Base-by-base conservation (phyloP, 345 rosid species). In the Hibiscus syriacus region DNA sequence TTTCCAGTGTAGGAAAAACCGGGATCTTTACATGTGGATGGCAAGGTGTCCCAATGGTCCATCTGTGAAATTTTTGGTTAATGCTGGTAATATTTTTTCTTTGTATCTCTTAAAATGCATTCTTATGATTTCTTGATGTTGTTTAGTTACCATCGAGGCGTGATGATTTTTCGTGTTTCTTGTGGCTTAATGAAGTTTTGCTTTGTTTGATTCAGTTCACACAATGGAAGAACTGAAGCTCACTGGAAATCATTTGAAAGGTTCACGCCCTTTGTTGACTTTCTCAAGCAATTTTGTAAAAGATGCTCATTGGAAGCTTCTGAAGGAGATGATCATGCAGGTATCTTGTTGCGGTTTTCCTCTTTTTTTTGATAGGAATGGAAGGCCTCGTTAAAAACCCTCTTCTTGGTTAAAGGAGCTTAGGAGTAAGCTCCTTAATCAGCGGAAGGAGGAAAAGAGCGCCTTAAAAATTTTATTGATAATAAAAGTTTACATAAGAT, bases 191-290 rank as follows among this genome's bases (percentile, higher is more conserved):
- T n/a, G 39, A 67, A 13, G 12, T n/a, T 67, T 11, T 1, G 2
- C 54, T 19, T 55, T 56, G 14, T 27, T 19, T 5, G 7, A 75
- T 86, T 48, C 22, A 91, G 97, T 89, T 62, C 98, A 94, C 77
- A 87, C 97, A 16, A 91, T 94, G 98, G 98, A 89, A 77, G 97
- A 91, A 82, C 73, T 94, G 72, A 94, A 91, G 81, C 96, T 94
- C 25, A 94, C 99, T 38, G 98, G 99, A 68, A 91, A 94, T 58
- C 98, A 94, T 81, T 80, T 94, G 70, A 85, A 78, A 79, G 96
- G 89, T 4, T 94, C 99, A 3, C 84, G 96, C 0, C 98, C 96
- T 23, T 62, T 91, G 56, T 72, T 94, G 83, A 87, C 96, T n/a
- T 89, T 94, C 79, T 87, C 99, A 0, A 67, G 85, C 59, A 94